Base-by-base conservation (phyloP, 2,329 filamentous ascomycete species). In the Gaeumannomyces tritici region DNA sequence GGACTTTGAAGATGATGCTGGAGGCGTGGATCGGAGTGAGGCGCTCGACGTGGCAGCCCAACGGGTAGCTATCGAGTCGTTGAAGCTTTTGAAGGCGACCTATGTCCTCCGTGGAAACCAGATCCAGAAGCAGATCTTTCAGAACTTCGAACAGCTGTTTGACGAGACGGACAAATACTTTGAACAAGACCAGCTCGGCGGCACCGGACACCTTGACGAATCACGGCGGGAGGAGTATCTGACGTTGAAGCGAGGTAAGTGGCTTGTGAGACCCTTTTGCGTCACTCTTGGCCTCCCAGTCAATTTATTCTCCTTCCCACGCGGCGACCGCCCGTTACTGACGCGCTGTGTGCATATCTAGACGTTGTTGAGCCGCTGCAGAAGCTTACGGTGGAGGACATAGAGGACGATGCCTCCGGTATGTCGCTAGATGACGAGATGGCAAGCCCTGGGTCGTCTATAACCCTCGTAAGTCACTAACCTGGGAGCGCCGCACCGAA, bases 341-440 rank as follows among this genome's bases (percentile, higher is more conserved):
- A 51, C 42, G 4, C 8, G 21, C 2, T 21, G 9, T n/a, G 21
- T 24, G 21, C 21, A 4, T n/a, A 27, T 31, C 29, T 60, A 80
- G 78, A 61, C 54, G 75, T 83, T 4, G 64, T 80, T 15, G 77
- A 78, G 18, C 69, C 75, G n/a, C 77, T 90, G 68, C 77, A 76
- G 51, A 75, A 74, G 59, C 72, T 88, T n/a, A 75, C 82, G 56
- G 77, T 84, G 21, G 83, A 85, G 59, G 80, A 84, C 64, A 69
- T 83, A 62, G 83, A 85, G 64, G 83, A 85, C 61, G 83, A 85
- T 62, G 82, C 74, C 67, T 84, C 83, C 66, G 83, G 83, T 84
- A 82, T 75, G 82, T 80, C 70, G 65, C 68, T 67, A 61, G 75
- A 72, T 67, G 73, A 75, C 67, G 75, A 71, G 66, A 72, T 70